Percentiles rank a stretch among this genome's conserved stretches.
Evolutionary conservation across 306 rosid genomes (phyloP).

Genomic region (Acmispon strigosus): DNA sequence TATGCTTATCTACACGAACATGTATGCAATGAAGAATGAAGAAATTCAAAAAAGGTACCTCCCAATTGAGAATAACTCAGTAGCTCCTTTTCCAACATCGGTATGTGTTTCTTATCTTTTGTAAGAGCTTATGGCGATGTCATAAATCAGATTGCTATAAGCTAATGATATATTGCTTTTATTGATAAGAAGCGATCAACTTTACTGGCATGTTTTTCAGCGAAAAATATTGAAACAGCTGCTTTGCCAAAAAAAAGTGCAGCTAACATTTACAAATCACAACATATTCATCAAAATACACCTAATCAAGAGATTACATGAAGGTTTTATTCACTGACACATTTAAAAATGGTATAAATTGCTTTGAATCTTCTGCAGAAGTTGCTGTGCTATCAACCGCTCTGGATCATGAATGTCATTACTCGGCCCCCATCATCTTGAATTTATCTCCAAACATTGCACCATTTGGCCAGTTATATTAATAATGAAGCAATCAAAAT

Average conservation of each 20-base stretch:
- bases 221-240: no score
- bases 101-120: no score
- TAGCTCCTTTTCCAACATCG: no score
- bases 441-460: slow-evolving; percentile 89
- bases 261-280: slow-evolving; percentile 22
- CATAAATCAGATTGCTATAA: no score
- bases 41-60: no score
- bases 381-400: not conserved
- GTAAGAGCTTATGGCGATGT: no score
- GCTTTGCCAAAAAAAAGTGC: slow-evolving; percentile 3
- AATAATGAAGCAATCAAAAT: no score
- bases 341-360: not conserved
- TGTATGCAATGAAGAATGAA: no score
- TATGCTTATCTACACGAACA: no score
- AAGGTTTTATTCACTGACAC: not conserved
- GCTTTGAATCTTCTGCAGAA: slow-evolving; percentile 12
- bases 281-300: slow-evolving; percentile 8
- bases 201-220: not conserved
- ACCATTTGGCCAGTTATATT: no score
- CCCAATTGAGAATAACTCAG: no score
- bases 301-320: slow-evolving; percentile 4
- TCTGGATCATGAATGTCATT: slow-evolving; percentile 10
- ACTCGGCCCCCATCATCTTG: slow-evolving; percentile 79
- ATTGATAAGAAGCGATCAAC: not conserved
- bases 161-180: no score